Evolutionary conservation across 1,284 basidiomycete genomes (phyloP), one percentile per base, ranked within the genome.

Genomic region (Lentinula novae-zelandiae): DNA sequence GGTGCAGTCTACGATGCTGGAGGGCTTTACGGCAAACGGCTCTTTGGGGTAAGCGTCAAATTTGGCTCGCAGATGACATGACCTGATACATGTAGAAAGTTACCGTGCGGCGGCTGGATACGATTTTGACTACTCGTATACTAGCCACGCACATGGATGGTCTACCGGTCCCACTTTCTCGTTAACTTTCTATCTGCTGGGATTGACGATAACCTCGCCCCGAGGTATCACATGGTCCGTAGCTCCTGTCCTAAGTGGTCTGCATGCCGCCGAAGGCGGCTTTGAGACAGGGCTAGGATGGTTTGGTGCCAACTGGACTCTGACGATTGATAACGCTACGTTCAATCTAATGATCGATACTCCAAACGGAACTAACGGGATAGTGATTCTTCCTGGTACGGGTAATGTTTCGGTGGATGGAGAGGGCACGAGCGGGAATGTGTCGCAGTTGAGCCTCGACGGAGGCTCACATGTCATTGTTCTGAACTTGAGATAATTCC

Each of bases 1-100:
- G 60, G 80, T 81, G 3, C 76, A 81, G 60, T 82, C 81, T 6
- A 81, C 79, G 1, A 70, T 83, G 9, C 72, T 82, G 13, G 81
- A 83, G 67, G 81, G 80, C 0, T 82, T 77, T 67, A 82, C 79
- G 3, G 73, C 76, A 1, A 81, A 83, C 64, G 81, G 81, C 6
- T 81, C 80, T 4, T 71, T 82, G 13, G 73, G 74, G 80, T 80
- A 63, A 20, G 20, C 38, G 7, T 17, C 15, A 34, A 56, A 17
- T 10, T 46, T 56, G 22, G 5, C 7, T 6, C 12, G 5, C 20
- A 20, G 27, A 10, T 42, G 7, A 38, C 33, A 60, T 42, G n/a
- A 31, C 49, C 53, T 61, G 20, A 17, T 31, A 53, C 34, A 57
- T 20, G 22, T 53, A 75, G 73, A 38, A 75, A 82, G 68, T 22